Evolutionary conservation across 225 moss, liverwort and hornwort genomes (phyloP).

Genomic region (Pseudisothecium myosuroides): DNA sequence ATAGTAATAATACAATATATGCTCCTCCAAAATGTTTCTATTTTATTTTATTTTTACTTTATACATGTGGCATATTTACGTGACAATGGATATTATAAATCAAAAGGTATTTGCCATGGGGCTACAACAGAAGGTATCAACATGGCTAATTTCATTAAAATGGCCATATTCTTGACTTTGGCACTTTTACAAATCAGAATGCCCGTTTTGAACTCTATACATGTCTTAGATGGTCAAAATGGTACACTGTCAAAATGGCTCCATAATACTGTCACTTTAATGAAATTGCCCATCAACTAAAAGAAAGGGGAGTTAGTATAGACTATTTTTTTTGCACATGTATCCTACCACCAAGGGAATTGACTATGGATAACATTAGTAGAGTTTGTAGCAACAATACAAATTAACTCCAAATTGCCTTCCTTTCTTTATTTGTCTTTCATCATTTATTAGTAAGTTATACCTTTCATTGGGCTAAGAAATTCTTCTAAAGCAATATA

Average conservation of each 20-base stretch:
- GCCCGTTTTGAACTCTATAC: too few species aligned
- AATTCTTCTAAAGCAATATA: background rate
- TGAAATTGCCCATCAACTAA: too few species aligned
- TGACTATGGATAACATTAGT: background rate
- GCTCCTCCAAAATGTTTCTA: background rate
- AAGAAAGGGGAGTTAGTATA: background rate
- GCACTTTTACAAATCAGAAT: too few species aligned
- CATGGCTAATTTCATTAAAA: too few species aligned
- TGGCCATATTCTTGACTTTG: too few species aligned
- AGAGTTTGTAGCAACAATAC: background rate
- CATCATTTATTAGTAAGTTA: background rate
- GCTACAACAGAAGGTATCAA: background rate
- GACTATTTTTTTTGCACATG: background rate
- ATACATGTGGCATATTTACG: too few species aligned
- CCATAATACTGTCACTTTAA: too few species aligned
- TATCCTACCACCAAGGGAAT: background rate
- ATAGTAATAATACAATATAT: too few species aligned
- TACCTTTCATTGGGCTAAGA: accelerated
- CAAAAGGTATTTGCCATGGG: background rate
- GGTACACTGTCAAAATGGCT: too few species aligned
- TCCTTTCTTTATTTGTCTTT: background rate
- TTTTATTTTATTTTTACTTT: too few species aligned
- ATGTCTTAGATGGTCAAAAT: too few species aligned
- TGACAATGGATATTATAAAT: too few species aligned
- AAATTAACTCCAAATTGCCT: background rate